Conservation (phyloP, 129 eudicot genomes). For the Flaveria sonorensis region DNA sequence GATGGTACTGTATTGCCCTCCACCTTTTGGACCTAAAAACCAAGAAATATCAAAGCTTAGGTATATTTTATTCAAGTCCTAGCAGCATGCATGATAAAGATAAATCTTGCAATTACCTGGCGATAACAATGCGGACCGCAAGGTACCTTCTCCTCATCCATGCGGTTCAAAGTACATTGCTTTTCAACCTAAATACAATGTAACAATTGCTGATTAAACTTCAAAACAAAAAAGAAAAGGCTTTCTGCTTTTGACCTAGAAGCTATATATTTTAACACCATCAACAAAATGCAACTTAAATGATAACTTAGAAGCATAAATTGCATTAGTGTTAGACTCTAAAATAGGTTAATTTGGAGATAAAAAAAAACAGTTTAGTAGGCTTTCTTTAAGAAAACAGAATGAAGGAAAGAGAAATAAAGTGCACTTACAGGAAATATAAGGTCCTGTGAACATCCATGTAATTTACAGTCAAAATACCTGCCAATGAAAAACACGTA, state of each 20-base stretch:
- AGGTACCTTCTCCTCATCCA: conserved; percentile 67
- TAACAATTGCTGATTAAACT: background rate
- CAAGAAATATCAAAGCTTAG: conserved; percentile 1
- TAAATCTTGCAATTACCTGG: conserved; percentile 49
- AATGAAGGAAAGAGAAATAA: background rate
- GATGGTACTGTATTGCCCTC: conserved; percentile 43
- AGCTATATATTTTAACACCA: background rate
- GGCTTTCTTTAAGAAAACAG: background rate
- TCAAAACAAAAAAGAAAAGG: background rate
- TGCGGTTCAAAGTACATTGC: conserved; percentile 54
- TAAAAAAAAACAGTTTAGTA: conserved; percentile 1
- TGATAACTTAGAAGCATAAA: conserved; percentile 6
- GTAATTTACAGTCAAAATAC: conserved; percentile 95
- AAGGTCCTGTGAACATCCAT: conserved; percentile 98
- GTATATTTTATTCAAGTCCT: background rate
- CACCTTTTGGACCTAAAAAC: conserved; percentile 45
- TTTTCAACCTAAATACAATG: conserved; percentile 67
- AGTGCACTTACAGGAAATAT: conserved; percentile 77
- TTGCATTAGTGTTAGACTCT: background rate
- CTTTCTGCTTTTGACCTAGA: background rate
- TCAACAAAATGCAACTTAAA: background rate
- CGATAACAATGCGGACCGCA: conserved; percentile 85
- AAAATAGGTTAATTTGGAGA: background rate
- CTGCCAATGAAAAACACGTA: no score
- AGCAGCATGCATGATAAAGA: background rate